Evolutionary conservation across 768 basidiomycete genomes (phyloP), one percentile per base, ranked within the genome.

Genomic region (Rhizopogon roseolus): DNA sequence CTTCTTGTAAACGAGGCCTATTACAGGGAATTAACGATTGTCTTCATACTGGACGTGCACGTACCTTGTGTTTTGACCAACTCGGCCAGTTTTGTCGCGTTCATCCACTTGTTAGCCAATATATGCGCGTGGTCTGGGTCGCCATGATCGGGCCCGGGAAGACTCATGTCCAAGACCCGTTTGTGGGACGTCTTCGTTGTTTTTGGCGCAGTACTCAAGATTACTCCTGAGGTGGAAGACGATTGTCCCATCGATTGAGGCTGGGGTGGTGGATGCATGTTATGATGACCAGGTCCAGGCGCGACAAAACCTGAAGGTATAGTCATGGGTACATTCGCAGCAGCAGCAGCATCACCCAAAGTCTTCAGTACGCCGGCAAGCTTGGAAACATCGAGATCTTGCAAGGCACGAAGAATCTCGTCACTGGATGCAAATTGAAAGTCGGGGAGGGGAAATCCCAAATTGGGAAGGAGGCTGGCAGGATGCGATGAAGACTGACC

Each of bases 1-100:
- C 68, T 91, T 91, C 71, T 86, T 91, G 67, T 90, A 92, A 2
- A 88, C 79, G n/a, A 93, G 79, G 32, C 89, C 90, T 92, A 55
- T 42, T 38, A 39, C 25, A 2, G 27, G 41, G 53, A 38, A 25
- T 42, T 52, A 57, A 55, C 13, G 44, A 52, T 29, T 37, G 49
- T 27, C 19, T 19, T 32, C 34, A 38, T 11, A 25, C 14, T 19
- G 27, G 34, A 45, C 32, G 22, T 42, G 10, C 13, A 45, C 60
- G 41, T 46, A 88, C 90, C 90, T 74, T 89, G 78, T 25, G 76
- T 80, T 64, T 76, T 77, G 13, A 83, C 88, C 59, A 91, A 71
- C 58, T 88, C 83, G 5, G 81, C 76, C 22, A 93, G 69, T 66
- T 90, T 87, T 10, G 69, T 71, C 5, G 88, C 76, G 54, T 78